Evolutionary conservation across 2,329 filamentous ascomycete species (phyloP), one percentile per base, ranked within the genome.

Genomic region (Arthrinium puccinioides): DNA sequence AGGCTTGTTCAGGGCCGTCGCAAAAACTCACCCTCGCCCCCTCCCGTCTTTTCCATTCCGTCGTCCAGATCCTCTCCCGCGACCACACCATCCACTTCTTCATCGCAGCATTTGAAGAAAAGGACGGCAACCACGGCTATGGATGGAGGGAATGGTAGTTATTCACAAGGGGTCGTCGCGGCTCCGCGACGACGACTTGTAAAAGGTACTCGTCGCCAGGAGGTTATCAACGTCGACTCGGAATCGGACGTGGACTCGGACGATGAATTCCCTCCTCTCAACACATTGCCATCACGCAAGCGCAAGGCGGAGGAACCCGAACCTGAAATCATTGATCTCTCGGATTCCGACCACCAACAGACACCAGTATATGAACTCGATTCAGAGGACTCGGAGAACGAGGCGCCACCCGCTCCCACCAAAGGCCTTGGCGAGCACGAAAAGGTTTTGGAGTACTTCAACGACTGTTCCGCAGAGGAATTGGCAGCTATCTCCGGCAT

Each of bases 401-500:
- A 31, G 10, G 38, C 27, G 20, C 31, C 39, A 11, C 16, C 24
- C 11, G 29, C 23, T n/a, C 16, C 39, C 10, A 37, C 35, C 4
- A 37, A 31, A 24, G 35, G 33, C 8, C 11, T 35, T 3, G 41
- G 42, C 10, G 43, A 43, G 16, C 69, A 77, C 21, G 53, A 52
- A 5, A 72, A 72, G 38, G 75, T 96, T 6, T 66, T 97, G 20
- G 72, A 79, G 7, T 94, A 88, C 52, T 80, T 98, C 59, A 97
- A 97, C 53, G 78, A 71, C 0, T 92, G 86, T 56, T 77, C 79
- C 5, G 65, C 77, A 9, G 74, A 82, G 24, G 86, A 90, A 40
- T 74, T 98, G 28, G 77, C 84, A 2, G 89, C 94, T 48, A 81
- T 96, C 43, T 87, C 87, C 1, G 81, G 80, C 21, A 79, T 84